Evolutionary conservation across 2,329 filamentous ascomycete species (phyloP).

Genomic region (Curvularia lunata): DNA sequence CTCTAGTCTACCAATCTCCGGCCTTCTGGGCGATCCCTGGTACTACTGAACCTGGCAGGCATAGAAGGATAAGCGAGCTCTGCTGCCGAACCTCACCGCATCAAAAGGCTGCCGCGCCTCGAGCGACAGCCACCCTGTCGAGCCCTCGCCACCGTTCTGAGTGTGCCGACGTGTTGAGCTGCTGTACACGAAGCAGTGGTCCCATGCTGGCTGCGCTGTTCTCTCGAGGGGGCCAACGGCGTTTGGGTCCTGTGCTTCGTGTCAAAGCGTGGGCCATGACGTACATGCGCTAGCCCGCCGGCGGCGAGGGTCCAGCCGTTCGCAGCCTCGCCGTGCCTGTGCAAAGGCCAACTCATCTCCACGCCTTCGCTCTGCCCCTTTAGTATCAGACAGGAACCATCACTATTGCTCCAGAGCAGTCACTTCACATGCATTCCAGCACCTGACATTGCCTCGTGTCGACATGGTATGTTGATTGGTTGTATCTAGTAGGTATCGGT

Average conservation of each 20-base stretch:
- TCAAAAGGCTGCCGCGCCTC: constrained; percentile 4
- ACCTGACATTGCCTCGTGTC: neutral
- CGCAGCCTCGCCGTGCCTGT: constrained; percentile 15
- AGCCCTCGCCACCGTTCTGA: neutral
- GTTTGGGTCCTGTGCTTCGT: constrained; percentile 8
- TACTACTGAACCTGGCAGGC: constrained; percentile 14
- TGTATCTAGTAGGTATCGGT: constrained; percentile 17
- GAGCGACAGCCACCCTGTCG: neutral
- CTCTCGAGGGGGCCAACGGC: neutral
- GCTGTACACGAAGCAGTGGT: neutral
- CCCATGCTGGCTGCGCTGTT: neutral
- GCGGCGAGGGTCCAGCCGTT: constrained; percentile 9
- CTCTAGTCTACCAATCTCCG: constrained; percentile 24
- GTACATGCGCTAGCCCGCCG: constrained; percentile 12
- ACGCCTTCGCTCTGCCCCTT: neutral
- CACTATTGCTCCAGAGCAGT: neutral
- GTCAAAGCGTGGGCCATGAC: constrained; percentile 17
- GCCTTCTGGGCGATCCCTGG: constrained; percentile 14
- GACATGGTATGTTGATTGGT: constrained; percentile 20
- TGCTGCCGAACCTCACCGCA: constrained; percentile 28
- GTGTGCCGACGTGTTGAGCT: neutral
- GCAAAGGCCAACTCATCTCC: constrained; percentile 4
- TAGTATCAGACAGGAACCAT: too few species aligned
- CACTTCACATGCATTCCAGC: neutral
- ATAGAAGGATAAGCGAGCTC: constrained; percentile 26